Evolutionary conservation across 805 yeast species (phyloP), one percentile per base, ranked within the genome.

Genomic region (Spathaspora arborariae): DNA sequence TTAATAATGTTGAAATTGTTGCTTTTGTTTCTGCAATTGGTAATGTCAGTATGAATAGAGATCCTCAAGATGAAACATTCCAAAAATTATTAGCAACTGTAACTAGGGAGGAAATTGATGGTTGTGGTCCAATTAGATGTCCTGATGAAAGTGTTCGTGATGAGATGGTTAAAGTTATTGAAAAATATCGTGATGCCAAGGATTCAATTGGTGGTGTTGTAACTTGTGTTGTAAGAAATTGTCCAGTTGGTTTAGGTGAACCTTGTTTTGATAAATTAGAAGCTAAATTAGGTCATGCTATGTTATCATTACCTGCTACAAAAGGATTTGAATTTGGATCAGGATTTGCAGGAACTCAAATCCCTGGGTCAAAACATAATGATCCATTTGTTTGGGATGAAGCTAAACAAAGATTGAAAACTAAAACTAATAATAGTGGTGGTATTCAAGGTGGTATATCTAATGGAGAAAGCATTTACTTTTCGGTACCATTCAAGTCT

Each of bases 371-470:
- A 11, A 67, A 85, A 69, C 99, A 94, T 74, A 94, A 94, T 59
- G 99, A 94, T 68, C 77, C 91, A 26, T 94, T 94, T 63, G 73
- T 70, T 60, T 76, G 66, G 53, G 88, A 82, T 57, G 81, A 75
- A 48, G 74, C 74, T 20, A 63, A 78, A 10, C 81, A 83, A 21
- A 78, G 76, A 59, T 75, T 94, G 62, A 85, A 92, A 67, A 94
- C 99, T 20, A 76, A 65, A 57, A 91, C 98, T 16, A 94, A 94
- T 74, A 83, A 85, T 68, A 87, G 96, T 15, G 99, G 98, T 58
- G 99, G 99, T 71, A 81, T 90, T 52, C 99, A 94, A 75, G 99
- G 99, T 62, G 99, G 99, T 62, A 94, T 94, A 62, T 74, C 96
- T 44, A 94, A 94, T 64, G 99, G 99, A 57, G 99, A 94, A 69